Evolutionary conservation across 441 rosid species (phyloP).

Genomic region (Raphanus hybrid): DNA sequence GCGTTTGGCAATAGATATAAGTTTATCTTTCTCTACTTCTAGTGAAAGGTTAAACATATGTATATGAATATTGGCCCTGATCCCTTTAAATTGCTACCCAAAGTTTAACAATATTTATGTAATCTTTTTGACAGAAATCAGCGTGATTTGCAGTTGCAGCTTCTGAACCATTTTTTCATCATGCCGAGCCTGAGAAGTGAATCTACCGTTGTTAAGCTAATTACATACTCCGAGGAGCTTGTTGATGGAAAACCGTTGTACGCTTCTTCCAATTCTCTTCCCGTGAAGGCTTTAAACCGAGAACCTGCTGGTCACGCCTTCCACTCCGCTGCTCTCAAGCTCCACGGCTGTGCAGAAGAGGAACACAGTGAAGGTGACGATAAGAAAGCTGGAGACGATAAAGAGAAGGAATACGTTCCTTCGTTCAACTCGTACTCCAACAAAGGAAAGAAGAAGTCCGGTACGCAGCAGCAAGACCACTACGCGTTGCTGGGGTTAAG

Average conservation of each 20-base stretch:
- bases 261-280: conserved; percentile 79
- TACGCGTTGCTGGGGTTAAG: conserved; percentile 89
- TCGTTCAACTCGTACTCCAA: conserved; percentile 77
- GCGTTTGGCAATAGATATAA: background rate
- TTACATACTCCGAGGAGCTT: conserved; percentile 79
- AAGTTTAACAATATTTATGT: conserved; percentile 5
- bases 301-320: conserved; percentile 97
- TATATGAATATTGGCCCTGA: background rate
- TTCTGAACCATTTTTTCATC: conserved; percentile 23
- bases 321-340: conserved; percentile 83
- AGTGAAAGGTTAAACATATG: background rate
- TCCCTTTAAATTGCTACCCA: background rate
- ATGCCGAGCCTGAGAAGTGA: conserved; percentile 45
- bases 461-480: conserved; percentile 81
- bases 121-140: background rate
- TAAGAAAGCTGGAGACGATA: conserved; percentile 62
- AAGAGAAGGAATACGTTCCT: conserved; percentile 65
- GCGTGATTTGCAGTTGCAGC: conserved; percentile 10
- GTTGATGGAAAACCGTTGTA: conserved; percentile 70
- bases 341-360: conserved; percentile 72
- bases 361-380: conserved; percentile 54
- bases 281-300: conserved; percentile 69
- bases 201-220: conserved; percentile 49
- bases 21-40: conserved; percentile 2
- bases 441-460: conserved; percentile 74